Evolutionary conservation across 2,329 filamentous ascomycete genomes (phyloP), one percentile per base, ranked within the genome.

Genomic region (Aspergillus sp.): DNA sequence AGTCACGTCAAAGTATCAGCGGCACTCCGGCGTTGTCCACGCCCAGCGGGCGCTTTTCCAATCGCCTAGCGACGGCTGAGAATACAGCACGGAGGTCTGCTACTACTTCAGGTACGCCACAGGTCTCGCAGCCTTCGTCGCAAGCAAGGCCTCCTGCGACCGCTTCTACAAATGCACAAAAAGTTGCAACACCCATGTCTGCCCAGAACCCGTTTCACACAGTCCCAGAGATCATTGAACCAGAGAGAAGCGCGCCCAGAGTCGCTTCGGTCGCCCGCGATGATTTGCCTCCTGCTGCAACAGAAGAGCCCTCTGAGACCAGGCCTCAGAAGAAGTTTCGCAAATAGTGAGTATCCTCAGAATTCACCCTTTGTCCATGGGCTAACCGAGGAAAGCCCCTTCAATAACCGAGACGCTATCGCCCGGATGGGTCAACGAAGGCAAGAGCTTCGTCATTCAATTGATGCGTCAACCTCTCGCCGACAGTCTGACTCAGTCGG

Each of bases 1-100:
- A 62, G 19, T 19, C 47, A 4, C 50, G 59, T 4, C 53, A 32
- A 15, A 71, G 30, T 59, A 69, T 63, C 63, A 70, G 38, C 66
- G 74, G 58, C 66, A 61, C 63, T 5, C 4, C 58, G 17, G 54
- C 23, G 9, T 23, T 45, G 8, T 55, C 53, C n/a, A 55, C 39
- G 28, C 36, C 49, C 56, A 57, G 13, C 15, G 17, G 23, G 47
- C 47, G 47, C 15, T 17, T 30, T 17, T 25, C n/a, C 1, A 28
- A 28, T 49, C 47, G 47, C 19, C 10, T 50, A 8, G 19, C 25
- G 4, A 30, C 25, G 3, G 10, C 30, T 15, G 48, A 23, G 12
- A 28, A 30, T 25, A 51, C 19, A 36, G 21, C 50, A 21, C 41
- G 47, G 13, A 17, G 15, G 17, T 51, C 52, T 23, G 28, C 41